Conservation (phyloP, 2,329 filamentous ascomycete species). For the Pseudogymnoascus sp. region DNA sequence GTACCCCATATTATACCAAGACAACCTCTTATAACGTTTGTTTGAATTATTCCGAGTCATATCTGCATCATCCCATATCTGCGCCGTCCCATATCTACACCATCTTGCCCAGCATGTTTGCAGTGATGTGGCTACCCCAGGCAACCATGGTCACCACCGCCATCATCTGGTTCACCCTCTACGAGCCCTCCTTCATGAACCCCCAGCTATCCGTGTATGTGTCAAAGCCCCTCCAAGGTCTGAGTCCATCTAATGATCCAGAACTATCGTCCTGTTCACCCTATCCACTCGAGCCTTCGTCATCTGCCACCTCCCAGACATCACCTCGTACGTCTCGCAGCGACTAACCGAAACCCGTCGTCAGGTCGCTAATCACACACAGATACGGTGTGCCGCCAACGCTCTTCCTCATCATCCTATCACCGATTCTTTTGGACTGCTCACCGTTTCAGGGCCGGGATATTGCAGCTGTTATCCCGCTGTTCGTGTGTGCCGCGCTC, state of each 20-base stretch:
- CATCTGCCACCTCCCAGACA: background rate
- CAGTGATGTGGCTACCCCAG: background rate
- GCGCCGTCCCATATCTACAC: background rate
- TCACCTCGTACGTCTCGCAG: background rate
- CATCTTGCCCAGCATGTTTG: background rate
- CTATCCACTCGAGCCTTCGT: background rate
- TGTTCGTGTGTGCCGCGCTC: background rate
- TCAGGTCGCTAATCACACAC: background rate
- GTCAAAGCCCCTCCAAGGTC: background rate
- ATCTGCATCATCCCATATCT: background rate
- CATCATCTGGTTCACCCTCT: background rate
- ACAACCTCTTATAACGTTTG: background rate
- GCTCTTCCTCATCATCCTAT: background rate
- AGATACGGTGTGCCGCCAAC: background rate
- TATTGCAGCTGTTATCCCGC: background rate
- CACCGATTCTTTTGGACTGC: background rate
- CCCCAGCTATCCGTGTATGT: background rate
- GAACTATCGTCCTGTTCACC: background rate
- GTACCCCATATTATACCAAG: background rate
- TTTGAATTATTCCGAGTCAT: background rate
- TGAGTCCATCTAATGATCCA: background rate
- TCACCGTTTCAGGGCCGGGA: background rate
- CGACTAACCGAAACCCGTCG: background rate
- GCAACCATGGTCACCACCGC: background rate
- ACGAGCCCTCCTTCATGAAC: background rate